Evolutionary conservation across 495 filamentous ascomycete genomes (phyloP).

Genomic region (Hyaloscypha bicolor): DNA sequence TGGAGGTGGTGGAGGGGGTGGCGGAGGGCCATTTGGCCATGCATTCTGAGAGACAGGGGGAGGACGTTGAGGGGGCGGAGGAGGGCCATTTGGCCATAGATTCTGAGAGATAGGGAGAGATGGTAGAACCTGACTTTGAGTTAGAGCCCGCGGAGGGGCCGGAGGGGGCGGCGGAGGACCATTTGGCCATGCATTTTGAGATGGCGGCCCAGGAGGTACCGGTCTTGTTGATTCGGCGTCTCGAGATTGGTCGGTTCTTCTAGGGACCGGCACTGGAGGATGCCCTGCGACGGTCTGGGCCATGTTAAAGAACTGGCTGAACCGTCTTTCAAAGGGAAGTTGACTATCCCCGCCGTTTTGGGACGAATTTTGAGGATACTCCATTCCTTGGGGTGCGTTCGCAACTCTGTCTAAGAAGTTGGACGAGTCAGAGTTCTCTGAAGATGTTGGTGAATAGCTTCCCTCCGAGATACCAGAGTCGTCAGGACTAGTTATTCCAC

Average conservation of each 20-base stretch:
- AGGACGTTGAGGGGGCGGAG: background rate
- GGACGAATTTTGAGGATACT: background rate
- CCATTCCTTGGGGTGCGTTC: background rate
- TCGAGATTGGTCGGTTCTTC: background rate
- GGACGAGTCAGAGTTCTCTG: background rate
- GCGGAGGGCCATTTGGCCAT: background rate
- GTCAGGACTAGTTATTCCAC: too few species aligned
- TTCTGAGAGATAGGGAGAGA: background rate
- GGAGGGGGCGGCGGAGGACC: background rate
- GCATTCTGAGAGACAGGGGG: background rate
- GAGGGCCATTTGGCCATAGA: background rate
- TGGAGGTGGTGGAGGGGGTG: background rate
- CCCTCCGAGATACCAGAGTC: background rate
- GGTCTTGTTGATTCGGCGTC: constrained; percentile 1
- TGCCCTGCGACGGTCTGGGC: background rate
- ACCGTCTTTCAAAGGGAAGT: constrained; percentile 3
- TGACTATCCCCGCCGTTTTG: constrained; percentile 3
- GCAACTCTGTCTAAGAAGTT: background rate
- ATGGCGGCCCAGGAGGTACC: background rate
- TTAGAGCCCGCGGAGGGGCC: background rate
- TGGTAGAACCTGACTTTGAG: background rate
- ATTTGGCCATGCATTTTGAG: constrained; percentile 2
- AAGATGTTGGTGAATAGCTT: background rate
- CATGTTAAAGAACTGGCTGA: background rate
- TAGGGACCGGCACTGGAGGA: background rate